Percentiles rank a stretch among this genome's conserved stretches.
Conservation (phyloP, 2,329 filamentous ascomycete genomes). For the Aurifilum marmelostoma region DNA sequence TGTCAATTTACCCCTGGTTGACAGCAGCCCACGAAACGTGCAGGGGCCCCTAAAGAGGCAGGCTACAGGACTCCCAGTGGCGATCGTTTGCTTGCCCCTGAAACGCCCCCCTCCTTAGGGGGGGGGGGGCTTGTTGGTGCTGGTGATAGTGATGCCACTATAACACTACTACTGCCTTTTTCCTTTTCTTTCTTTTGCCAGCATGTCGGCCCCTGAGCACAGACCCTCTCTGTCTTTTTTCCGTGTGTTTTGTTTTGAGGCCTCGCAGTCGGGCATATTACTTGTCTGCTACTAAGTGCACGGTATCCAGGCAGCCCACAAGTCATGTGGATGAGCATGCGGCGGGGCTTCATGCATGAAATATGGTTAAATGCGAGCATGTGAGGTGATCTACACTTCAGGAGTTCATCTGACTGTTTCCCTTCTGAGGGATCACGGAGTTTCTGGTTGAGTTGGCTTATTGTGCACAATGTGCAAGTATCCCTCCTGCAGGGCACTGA, state of each 20-base stretch:
- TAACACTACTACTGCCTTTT: neutral
- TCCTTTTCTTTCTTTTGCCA: neutral
- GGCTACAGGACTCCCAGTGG: conserved; percentile 1
- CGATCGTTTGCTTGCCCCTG: conserved; percentile 4
- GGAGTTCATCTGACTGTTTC: neutral
- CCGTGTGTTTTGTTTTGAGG: neutral
- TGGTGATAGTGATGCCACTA: no score
- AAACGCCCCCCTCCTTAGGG: neutral
- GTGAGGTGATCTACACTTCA: neutral
- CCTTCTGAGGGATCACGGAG: neutral
- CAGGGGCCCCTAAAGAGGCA: conserved; percentile 8
- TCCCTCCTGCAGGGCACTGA: neutral
- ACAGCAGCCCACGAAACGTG: conserved; percentile 7
- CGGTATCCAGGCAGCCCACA: neutral
- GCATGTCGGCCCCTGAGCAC: neutral
- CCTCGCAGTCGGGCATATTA: neutral
- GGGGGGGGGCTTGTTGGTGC: neutral
- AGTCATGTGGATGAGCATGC: neutral
- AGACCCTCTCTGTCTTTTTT: neutral
- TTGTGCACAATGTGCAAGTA: no score
- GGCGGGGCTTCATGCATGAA: neutral
- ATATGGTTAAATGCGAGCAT: conserved; percentile 5
- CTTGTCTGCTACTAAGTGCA: neutral
- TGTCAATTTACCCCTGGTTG: neutral
- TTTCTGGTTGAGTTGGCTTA: neutral